phyloP scores from a whole-genome alignment of 176 grass and related monocot species.

The Oryza australiensis region DNA sequence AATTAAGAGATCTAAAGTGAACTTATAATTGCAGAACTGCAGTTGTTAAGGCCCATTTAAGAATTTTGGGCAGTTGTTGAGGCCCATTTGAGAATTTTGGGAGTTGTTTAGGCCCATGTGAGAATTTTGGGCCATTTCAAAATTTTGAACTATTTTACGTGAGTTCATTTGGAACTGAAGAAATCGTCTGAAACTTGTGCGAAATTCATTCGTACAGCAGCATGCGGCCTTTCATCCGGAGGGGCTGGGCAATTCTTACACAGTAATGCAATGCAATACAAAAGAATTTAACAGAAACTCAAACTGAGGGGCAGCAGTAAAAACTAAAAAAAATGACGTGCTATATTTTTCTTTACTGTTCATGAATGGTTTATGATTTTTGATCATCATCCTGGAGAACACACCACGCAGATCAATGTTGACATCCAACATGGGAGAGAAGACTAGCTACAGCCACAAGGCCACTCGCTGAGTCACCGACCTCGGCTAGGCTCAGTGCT shows the following conservation, averaged over 20 bases:
- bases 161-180: neutral
- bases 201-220: neutral
- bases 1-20: too few relatives aligned
- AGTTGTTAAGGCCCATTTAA: too few relatives aligned
- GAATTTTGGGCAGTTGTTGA: too few relatives aligned
- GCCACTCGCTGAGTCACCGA: slow-evolving; percentile 16
- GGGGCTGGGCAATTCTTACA: neutral
- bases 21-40: too few relatives aligned
- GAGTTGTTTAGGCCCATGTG: too few relatives aligned
- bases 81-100: neutral
- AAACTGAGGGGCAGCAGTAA: neutral
- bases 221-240: neutral
- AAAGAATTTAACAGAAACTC: neutral
- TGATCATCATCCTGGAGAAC: neutral
- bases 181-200: neutral
- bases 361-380: slow-evolving; percentile 21
- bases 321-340: neutral
- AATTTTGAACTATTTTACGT: neutral
- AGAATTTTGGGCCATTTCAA: neutral
- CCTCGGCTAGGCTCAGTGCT: slow-evolving; percentile 33
- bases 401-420: neutral
- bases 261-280: neutral
- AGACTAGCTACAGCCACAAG: slow-evolving; percentile 19
- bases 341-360: slow-evolving; percentile 44
- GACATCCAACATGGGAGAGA: neutral